Conservation (phyloP, 495 filamentous ascomycete species). For the Aspergillus mulundensis region DNA sequence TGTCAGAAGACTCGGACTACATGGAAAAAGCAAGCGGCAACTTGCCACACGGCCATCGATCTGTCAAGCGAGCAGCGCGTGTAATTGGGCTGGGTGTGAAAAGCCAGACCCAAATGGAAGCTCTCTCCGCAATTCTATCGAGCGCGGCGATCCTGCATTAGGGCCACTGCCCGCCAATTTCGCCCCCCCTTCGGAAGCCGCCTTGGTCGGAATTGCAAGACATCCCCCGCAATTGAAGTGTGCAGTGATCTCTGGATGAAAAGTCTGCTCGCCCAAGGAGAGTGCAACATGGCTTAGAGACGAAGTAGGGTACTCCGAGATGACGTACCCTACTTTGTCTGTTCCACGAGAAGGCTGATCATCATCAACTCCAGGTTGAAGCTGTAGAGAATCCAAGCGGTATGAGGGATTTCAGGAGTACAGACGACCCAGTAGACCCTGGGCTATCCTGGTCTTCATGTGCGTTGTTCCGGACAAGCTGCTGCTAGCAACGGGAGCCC, state of each 20-base stretch:
- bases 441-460: background rate
- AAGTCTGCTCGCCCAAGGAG: background rate
- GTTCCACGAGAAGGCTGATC: constrained; percentile 8
- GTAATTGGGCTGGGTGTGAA: constrained; percentile 5
- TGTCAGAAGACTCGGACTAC: constrained; percentile 4
- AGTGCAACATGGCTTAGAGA: constrained; percentile 22
- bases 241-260: background rate
- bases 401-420: constrained; percentile 3
- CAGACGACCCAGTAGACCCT: background rate
- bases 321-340: constrained; percentile 18
- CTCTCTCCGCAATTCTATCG: constrained; percentile 25
- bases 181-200: background rate
- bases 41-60: constrained; percentile 2
- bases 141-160: constrained; percentile 19
- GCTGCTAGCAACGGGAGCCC: background rate
- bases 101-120: constrained; percentile 11
- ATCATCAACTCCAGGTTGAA: background rate
- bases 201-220: background rate
- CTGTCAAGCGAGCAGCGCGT: background rate
- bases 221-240: constrained; percentile 3
- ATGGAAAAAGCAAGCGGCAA: background rate
- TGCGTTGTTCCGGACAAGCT: background rate
- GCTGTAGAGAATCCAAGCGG: background rate
- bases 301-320: constrained; percentile 23
- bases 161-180: background rate